A percentile compares a stretch with the other conserved stretches of the same genome.
Conservation (phyloP, 306 rosid genomes). For the Mimosa bimucronata region DNA sequence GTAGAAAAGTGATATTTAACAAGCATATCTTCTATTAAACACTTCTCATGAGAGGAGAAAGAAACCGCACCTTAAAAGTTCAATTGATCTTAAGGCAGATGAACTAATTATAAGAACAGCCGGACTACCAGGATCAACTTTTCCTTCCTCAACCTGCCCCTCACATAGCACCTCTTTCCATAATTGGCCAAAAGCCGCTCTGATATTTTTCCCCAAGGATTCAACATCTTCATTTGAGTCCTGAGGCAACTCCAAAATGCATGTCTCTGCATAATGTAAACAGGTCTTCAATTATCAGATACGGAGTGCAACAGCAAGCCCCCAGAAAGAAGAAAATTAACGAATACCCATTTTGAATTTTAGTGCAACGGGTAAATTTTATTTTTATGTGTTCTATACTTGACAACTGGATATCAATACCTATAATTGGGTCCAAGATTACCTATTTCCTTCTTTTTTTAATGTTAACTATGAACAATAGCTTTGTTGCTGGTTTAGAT, state of each 20-base stretch:
- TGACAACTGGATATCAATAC: not conserved
- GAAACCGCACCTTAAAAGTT: slow-evolving; percentile 64
- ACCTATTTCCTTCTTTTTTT: not conserved
- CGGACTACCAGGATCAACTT: slow-evolving; percentile 68
- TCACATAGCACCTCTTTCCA: slow-evolving; percentile 76
- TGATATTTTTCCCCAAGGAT: slow-evolving; percentile 50
- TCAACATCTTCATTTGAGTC: slow-evolving; percentile 46
- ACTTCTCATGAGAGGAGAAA: not conserved
- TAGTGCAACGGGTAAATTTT: not conserved
- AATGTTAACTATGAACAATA: too few species aligned
- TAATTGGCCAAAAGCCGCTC: slow-evolving; percentile 65
- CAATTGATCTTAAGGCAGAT: slow-evolving; percentile 78
- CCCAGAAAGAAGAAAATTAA: not conserved
- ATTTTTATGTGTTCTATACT: not conserved
- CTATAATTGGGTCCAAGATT: too few species aligned
- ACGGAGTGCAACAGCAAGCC: not conserved
- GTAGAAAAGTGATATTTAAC: not conserved
- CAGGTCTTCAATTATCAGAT: not conserved
- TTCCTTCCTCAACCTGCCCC: slow-evolving; percentile 48
- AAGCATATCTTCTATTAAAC: not conserved
- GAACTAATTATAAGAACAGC: slow-evolving; percentile 62
- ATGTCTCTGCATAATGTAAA: slow-evolving; percentile 40
- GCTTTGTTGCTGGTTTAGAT: too few species aligned
- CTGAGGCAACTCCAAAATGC: slow-evolving; percentile 54
- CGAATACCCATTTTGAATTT: not conserved